These are phyloP conservation scores for Pseudomonodictys pantanalensis DNA, from an alignment of 495 filamentous ascomycete genomes.

Conservation along the genomic window DNA sequence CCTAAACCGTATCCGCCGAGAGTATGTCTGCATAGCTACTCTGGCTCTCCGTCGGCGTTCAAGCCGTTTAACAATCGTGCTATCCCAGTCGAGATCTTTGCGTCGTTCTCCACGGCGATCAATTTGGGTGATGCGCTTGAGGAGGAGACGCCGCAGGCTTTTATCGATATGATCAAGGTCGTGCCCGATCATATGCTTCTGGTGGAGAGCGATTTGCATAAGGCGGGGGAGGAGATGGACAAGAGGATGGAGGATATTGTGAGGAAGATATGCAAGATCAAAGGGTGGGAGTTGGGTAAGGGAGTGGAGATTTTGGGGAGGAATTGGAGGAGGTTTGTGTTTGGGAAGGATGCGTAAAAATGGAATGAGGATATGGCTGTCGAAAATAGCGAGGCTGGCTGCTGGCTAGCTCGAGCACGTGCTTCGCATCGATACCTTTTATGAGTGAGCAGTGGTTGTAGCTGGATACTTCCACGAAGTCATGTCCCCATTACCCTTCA, in stretches of 20 bases:
- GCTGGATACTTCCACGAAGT: no score
- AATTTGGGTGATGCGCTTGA: slow-evolving; percentile 57
- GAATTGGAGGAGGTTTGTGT: slow-evolving; percentile 82
- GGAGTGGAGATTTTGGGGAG: slow-evolving; percentile 66
- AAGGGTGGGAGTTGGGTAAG: slow-evolving; percentile 71
- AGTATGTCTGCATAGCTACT: slow-evolving; percentile 92
- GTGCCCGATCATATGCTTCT: slow-evolving; percentile 77
- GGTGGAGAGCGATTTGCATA: slow-evolving; percentile 87
- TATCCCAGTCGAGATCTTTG: slow-evolving; percentile 75
- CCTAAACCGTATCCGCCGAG: slow-evolving; percentile 75
- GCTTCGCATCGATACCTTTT: no score
- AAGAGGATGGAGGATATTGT: slow-evolving; percentile 67
- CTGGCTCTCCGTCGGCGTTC: slow-evolving; percentile 70
- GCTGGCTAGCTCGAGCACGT: no score
- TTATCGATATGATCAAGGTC: slow-evolving; percentile 63
- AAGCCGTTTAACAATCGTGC: slow-evolving; percentile 73
- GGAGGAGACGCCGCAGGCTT: slow-evolving; percentile 51
- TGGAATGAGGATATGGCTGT: no score
- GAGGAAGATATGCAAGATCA: slow-evolving; percentile 68
- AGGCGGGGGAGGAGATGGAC: slow-evolving; percentile 82
- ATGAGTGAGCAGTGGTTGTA: no score
- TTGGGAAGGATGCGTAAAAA: slow-evolving; percentile 53
- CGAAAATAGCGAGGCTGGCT: no score
- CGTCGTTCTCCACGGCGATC: slow-evolving; percentile 82
- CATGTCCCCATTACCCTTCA: no score